These are phyloP conservation scores for Extremus antarcticus DNA, from an alignment of 495 filamentous ascomycete species.

Conservation along the genomic window DNA sequence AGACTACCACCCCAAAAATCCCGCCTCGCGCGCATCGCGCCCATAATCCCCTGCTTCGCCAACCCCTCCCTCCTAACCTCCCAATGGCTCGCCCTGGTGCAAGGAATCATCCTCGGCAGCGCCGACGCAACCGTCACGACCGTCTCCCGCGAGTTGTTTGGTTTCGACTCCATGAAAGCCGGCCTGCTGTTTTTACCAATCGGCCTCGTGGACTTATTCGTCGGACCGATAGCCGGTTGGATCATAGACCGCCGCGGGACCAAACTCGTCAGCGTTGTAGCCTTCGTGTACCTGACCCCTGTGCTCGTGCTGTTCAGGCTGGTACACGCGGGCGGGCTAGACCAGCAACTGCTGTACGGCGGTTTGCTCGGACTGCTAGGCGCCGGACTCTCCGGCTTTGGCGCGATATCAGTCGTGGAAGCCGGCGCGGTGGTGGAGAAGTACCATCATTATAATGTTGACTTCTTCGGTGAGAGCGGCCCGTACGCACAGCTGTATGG, in stretches of 20 bases:
- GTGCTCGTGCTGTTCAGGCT: constrained; percentile 44
- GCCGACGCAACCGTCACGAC: constrained; percentile 50
- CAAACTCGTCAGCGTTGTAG: constrained; percentile 37
- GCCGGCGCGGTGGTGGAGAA: constrained; percentile 28
- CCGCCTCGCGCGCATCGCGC: constrained; percentile 29
- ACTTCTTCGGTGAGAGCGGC: constrained; percentile 36
- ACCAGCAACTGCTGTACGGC: constrained; percentile 35
- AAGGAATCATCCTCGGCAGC: constrained; percentile 39
- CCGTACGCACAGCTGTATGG: constrained; percentile 50
- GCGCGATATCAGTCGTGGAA: constrained; percentile 33
- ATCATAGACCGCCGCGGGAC: constrained; percentile 43
- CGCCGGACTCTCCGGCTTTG: constrained; percentile 39
- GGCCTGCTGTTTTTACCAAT: constrained; percentile 51
- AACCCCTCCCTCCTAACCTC: constrained; percentile 38
- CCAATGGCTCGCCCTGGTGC: constrained; percentile 37
- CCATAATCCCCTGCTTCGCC: constrained; percentile 38
- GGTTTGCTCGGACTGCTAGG: constrained; percentile 40
- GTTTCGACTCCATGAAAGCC: constrained; percentile 45
- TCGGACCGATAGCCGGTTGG: constrained; percentile 43
- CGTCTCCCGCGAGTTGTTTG: constrained; percentile 39
- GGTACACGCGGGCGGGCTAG: constrained; percentile 27
- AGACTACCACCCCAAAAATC: constrained; percentile 30
- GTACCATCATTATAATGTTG: constrained; percentile 33
- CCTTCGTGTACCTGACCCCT: constrained; percentile 39
- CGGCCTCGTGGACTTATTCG: constrained; percentile 38